These are phyloP conservation scores for Cutaneotrichosporon sp. DNA, from an alignment of 1,284 basidiomycete genomes.

Conservation along the genomic window DNA sequence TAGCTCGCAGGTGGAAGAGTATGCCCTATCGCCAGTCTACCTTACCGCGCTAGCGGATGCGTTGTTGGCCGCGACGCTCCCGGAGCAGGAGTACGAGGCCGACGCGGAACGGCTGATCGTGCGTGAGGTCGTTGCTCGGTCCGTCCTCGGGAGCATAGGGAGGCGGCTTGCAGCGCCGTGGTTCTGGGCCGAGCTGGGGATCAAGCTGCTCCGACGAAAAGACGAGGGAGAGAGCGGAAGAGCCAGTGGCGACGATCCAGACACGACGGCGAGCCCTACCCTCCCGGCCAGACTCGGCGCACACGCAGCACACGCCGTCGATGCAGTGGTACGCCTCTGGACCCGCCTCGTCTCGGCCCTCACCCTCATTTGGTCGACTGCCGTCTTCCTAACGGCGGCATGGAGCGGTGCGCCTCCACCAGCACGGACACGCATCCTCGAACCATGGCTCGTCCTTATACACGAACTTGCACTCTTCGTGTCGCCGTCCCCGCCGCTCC, in stretches of 20 bases:
- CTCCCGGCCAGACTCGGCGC: not conserved
- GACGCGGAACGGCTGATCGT: slow-evolving; percentile 45
- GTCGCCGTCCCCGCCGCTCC: slow-evolving; percentile 15
- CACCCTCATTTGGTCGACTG: slow-evolving; percentile 9
- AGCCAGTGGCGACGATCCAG: too few species aligned
- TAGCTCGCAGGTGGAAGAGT: not conserved
- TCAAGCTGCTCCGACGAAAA: slow-evolving; percentile 11
- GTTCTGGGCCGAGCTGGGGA: slow-evolving; percentile 41
- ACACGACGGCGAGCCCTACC: too few species aligned
- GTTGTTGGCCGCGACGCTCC: slow-evolving; percentile 40
- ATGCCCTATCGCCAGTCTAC: slow-evolving; percentile 39
- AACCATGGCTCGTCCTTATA: slow-evolving; percentile 20
- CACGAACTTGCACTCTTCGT: not conserved
- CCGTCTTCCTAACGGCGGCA: slow-evolving; percentile 4
- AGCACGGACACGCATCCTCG: slow-evolving; percentile 8
- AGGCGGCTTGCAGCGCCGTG: slow-evolving; percentile 43
- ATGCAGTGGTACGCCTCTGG: slow-evolving; percentile 1
- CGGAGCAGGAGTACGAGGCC: slow-evolving; percentile 39
- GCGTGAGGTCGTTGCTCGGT: slow-evolving; percentile 48
- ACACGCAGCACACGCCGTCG: not conserved
- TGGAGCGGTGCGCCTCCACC: slow-evolving; percentile 10
- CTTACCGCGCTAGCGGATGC: slow-evolving; percentile 43
- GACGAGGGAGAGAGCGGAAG: too few species aligned
- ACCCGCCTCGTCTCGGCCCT: not conserved
- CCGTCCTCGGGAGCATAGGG: slow-evolving; percentile 42